Evolutionary conservation across 768 basidiomycete species (phyloP).

Genomic region (Ramaria sp.): DNA sequence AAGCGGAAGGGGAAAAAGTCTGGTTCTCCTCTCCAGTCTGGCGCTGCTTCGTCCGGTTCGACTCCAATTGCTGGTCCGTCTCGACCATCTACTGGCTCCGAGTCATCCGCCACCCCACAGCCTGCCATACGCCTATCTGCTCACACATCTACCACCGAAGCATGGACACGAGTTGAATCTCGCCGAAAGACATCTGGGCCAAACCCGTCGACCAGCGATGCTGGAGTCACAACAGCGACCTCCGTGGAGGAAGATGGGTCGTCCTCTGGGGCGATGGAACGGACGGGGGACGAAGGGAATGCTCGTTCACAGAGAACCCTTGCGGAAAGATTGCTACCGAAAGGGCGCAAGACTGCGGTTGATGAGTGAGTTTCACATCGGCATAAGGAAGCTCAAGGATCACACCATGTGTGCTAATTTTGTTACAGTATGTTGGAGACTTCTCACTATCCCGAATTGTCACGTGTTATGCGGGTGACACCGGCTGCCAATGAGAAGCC

Average conservation of each 20-base stretch:
- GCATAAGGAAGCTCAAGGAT: background rate
- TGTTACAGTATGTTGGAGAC: slow-evolving; percentile 49
- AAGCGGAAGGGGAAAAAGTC: slow-evolving; percentile 22
- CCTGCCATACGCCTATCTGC: slow-evolving; percentile 10
- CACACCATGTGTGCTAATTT: slow-evolving; percentile 8
- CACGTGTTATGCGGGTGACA: slow-evolving; percentile 66
- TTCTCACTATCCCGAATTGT: slow-evolving; percentile 40
- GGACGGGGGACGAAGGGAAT: slow-evolving; percentile 3
- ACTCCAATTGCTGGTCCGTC: slow-evolving; percentile 19
- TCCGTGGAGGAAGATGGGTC: slow-evolving; percentile 14
- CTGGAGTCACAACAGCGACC: slow-evolving; percentile 41
- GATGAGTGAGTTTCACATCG: slow-evolving; percentile 48
- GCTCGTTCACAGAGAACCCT: slow-evolving; percentile 27
- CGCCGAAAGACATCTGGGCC: slow-evolving; percentile 18
- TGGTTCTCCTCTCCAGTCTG: slow-evolving; percentile 7
- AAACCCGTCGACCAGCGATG: slow-evolving; percentile 29
- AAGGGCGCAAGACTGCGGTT: slow-evolving; percentile 51
- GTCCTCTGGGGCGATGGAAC: slow-evolving; percentile 6
- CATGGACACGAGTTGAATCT: slow-evolving; percentile 65
- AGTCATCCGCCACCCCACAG: background rate
- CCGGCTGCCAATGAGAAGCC: slow-evolving; percentile 42
- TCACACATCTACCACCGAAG: slow-evolving; percentile 21
- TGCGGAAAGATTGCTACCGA: slow-evolving; percentile 56
- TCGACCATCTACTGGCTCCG: background rate
- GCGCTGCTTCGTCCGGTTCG: slow-evolving; percentile 18